Conservation (phyloP, 1,284 basidiomycete genomes). For the Ceratobasidium sp. region DNA sequence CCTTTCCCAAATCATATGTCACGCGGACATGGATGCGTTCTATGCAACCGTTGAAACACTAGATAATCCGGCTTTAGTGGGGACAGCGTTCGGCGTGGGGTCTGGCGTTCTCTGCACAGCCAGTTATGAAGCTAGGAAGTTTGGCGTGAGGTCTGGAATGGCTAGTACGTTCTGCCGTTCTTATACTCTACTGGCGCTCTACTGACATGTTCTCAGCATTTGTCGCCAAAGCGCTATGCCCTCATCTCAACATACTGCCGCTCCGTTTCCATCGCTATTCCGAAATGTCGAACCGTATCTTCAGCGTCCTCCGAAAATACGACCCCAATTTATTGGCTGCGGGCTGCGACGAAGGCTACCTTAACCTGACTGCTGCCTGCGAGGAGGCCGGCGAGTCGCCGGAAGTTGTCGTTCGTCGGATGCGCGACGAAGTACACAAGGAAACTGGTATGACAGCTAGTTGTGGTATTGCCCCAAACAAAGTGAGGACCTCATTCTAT, state of each 20-base stretch:
- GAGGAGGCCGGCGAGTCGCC: conserved; percentile 72
- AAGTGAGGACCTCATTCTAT: conserved; percentile 61
- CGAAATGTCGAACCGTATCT: conserved; percentile 76
- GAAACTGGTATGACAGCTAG: conserved; percentile 91
- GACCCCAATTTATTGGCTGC: conserved; percentile 85
- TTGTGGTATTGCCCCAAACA: conserved; percentile 92
- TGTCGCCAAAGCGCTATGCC: conserved; percentile 93
- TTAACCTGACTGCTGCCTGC: conserved; percentile 87
- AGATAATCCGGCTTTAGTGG: conserved; percentile 80
- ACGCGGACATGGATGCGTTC: conserved; percentile 89
- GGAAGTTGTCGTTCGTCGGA: conserved; percentile 80
- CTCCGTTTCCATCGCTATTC: conserved; percentile 76
- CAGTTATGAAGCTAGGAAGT: conserved; percentile 91
- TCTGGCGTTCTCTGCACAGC: conserved; percentile 85
- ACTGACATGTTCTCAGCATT: conserved; percentile 67
- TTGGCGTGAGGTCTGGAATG: conserved; percentile 91
- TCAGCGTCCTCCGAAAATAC: conserved; percentile 79
- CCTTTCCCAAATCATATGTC: conserved; percentile 83
- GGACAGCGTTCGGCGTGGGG: conserved; percentile 89
- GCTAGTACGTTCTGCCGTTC: conserved; percentile 65
- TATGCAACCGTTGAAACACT: conserved; percentile 83
- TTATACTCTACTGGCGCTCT: background rate
- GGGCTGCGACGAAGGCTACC: conserved; percentile 89
- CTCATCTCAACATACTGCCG: conserved; percentile 83
- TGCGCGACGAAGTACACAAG: conserved; percentile 77